Percentiles rank a stretch among this genome's conserved stretches.
Evolutionary conservation across 163 green algal species (phyloP).

Genomic region (Trebouxiophyceae sp.): DNA sequence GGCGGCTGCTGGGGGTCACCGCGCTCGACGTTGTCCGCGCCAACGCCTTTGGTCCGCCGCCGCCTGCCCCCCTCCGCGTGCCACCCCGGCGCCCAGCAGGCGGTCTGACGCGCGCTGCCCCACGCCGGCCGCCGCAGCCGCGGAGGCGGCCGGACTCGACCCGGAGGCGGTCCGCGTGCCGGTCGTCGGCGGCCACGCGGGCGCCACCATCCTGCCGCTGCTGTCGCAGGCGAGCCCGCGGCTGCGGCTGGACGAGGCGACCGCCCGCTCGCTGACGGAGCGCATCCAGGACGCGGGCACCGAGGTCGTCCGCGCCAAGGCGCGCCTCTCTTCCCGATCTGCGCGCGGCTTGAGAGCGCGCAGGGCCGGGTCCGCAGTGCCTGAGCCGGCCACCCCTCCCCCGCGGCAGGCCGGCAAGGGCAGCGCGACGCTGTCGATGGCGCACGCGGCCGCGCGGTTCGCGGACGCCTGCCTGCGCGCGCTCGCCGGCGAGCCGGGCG

Average conservation of each 20-base stretch:
- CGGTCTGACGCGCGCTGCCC: too few species aligned
- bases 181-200: conserved; percentile 92
- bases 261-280: conserved; percentile 50
- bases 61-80: too few species aligned
- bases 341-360: too few species aligned
- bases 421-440: conserved; percentile 90
- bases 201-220: conserved; percentile 62
- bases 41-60: conserved; percentile 42
- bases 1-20: conserved; percentile 76
- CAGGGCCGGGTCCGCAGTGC: too few species aligned
- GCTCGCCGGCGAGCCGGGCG: conserved; percentile 58
- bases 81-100: too few species aligned
- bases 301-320: conserved; percentile 95
- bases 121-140: too few species aligned
- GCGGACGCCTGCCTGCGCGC: conserved; percentile 70
- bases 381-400: too few species aligned
- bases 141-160: conserved; percentile 28
- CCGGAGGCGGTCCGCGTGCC: conserved; percentile 76
- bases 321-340: too few species aligned
- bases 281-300: conserved; percentile 92
- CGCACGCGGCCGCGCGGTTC: conserved; percentile 82
- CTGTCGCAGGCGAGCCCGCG: conserved; percentile 30
- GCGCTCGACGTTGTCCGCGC: conserved; percentile 77
- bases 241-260: background rate
- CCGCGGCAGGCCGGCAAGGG: conserved; percentile 51